Evolutionary conservation across 495 filamentous ascomycete genomes (phyloP).

Genomic region (Lichenothelia convexa): DNA sequence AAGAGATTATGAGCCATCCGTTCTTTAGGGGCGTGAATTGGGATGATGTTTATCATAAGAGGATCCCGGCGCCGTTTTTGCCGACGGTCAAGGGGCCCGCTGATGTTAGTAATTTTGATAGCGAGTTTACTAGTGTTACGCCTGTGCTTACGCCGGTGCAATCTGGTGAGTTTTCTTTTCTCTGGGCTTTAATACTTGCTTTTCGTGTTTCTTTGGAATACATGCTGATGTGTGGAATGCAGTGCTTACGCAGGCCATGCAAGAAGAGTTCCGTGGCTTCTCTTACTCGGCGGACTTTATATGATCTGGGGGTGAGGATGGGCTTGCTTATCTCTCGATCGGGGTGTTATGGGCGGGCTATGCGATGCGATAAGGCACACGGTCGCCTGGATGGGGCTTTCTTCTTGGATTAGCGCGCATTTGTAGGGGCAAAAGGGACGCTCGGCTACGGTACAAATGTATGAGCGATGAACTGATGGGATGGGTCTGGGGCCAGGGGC

Average conservation of each 20-base stretch:
- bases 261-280: conserved; percentile 99
- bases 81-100: conserved; percentile 77
- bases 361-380: too few relatives aligned
- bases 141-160: conserved; percentile 94
- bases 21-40: conserved; percentile 97
- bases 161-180: conserved; percentile 51
- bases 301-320: too few relatives aligned
- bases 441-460: too few relatives aligned
- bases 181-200: not conserved
- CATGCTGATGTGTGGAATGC: not conserved
- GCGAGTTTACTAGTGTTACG: conserved; percentile 96
- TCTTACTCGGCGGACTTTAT: conserved; percentile 74
- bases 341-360: too few relatives aligned
- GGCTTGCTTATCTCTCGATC: too few relatives aligned
- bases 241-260: conserved; percentile 97
- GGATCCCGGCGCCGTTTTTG: conserved; percentile 70
- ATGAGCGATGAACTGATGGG: too few relatives aligned
- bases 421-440: too few relatives aligned
- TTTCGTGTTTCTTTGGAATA: too few relatives aligned
- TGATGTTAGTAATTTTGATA: conserved; percentile 98
- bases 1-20: conserved; percentile 97
- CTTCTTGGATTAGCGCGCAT: too few relatives aligned
- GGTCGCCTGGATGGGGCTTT: too few relatives aligned
- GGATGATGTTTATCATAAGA: conserved; percentile 96
- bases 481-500: too few relatives aligned